Conservation (phyloP, 1,284 basidiomycete species). For the Cutaneotrichosporon cutaneum region DNA sequence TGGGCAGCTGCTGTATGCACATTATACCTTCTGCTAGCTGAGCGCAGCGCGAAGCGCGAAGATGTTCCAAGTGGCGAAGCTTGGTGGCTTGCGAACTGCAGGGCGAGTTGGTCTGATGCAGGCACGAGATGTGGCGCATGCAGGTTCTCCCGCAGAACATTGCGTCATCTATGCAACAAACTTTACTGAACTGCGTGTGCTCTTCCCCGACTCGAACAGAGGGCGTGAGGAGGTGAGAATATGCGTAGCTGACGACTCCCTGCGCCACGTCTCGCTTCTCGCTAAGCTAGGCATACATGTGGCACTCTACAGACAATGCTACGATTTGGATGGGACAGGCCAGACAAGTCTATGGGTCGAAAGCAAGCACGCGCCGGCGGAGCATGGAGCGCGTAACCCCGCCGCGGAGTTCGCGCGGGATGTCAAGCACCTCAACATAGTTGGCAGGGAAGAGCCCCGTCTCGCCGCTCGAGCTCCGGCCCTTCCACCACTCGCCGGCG, state of each 20-base stretch:
- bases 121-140: too few species aligned
- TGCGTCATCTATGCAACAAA: too few species aligned
- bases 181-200: too few species aligned
- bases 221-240: not conserved
- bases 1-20: constrained; percentile 17
- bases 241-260: not conserved
- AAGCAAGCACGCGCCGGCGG: not conserved
- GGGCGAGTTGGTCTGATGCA: too few species aligned
- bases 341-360: not conserved
- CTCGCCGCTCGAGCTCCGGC: constrained; percentile 53
- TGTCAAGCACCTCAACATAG: constrained; percentile 58
- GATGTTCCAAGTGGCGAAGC: too few species aligned
- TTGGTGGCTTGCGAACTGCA: too few species aligned
- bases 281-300: not conserved
- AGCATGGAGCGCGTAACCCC: not conserved
- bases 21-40: constrained; percentile 1
- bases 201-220: not conserved
- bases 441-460: constrained; percentile 62
- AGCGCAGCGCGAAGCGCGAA: too few species aligned
- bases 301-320: not conserved
- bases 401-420: constrained; percentile 36
- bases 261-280: not conserved
- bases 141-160: too few species aligned
- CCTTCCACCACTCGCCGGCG: constrained; percentile 70
- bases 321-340: not conserved